Conservation (phyloP, 2,329 filamentous ascomycete genomes). For the Aspergillus hiratsukae region DNA sequence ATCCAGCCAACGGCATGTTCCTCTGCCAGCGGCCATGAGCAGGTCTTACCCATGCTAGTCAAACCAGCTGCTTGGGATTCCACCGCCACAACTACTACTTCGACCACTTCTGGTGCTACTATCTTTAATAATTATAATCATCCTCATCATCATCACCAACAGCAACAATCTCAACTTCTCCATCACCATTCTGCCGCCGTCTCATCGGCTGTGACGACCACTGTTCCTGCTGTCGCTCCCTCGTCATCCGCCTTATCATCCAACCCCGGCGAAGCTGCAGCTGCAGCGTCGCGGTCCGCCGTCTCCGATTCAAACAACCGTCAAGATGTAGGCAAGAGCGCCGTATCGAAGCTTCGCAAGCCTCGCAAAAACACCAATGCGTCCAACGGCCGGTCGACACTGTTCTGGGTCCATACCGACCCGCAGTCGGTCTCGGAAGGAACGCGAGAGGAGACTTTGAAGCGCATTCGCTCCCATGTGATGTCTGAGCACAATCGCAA, state of each 20-base stretch:
- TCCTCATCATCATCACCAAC: slow-evolving; percentile 1
- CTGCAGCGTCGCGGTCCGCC: neutral
- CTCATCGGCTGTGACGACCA: neutral
- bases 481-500: slow-evolving; percentile 42
- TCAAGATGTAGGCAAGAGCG: slow-evolving; percentile 16
- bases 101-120: neutral
- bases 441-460: slow-evolving; percentile 36
- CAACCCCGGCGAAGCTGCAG: neutral
- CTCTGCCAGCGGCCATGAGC: slow-evolving; percentile 19
- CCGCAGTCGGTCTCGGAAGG: slow-evolving; percentile 34
- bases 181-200: slow-evolving; percentile 5
- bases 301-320: slow-evolving; percentile 4
- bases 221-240: neutral
- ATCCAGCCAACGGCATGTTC: slow-evolving; percentile 14
- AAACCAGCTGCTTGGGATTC: slow-evolving; percentile 18
- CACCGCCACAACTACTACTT: neutral
- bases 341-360: slow-evolving; percentile 30
- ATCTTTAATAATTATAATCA: slow-evolving; percentile 4
- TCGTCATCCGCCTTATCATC: neutral
- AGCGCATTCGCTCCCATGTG: slow-evolving; percentile 41
- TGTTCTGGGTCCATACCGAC: slow-evolving; percentile 40
- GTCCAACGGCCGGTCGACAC: slow-evolving; percentile 27
- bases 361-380: slow-evolving; percentile 30
- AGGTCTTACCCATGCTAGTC: slow-evolving; percentile 26
- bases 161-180: slow-evolving; percentile 4